These are phyloP conservation scores for Neostapfia colusana DNA, from an alignment of 176 grass and related monocot species.

Conservation along the genomic window DNA sequence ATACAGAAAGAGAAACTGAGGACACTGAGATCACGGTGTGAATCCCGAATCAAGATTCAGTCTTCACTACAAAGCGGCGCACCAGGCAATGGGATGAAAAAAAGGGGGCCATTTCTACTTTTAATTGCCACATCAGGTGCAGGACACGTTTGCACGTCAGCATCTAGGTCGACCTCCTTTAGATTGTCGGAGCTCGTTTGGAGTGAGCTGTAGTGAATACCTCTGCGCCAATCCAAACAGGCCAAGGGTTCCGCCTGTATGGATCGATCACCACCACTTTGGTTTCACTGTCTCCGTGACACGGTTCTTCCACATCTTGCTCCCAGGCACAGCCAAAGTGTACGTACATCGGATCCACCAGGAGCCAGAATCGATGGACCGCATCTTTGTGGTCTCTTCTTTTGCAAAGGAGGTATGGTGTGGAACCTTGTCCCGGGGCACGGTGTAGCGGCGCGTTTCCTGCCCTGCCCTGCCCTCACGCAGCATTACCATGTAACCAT, in stretches of 20 bases:
- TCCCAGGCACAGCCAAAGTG: slow-evolving; percentile 90
- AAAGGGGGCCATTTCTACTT: background rate
- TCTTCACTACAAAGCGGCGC: background rate
- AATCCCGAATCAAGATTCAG: background rate
- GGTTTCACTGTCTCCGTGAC: slow-evolving; percentile 27
- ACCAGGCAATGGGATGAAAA: background rate
- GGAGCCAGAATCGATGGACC: no score
- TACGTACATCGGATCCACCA: slow-evolving; percentile 86
- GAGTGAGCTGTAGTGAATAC: slow-evolving; percentile 46
- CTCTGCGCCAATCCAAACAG: slow-evolving; percentile 86
- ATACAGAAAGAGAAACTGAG: no score
- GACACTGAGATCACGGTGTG: background rate
- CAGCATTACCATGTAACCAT: no score
- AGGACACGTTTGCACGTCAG: background rate
- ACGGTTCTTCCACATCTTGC: slow-evolving; percentile 52
- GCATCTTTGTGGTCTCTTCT: no score
- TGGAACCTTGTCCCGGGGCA: no score
- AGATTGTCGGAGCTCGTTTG: slow-evolving; percentile 1
- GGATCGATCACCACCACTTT: slow-evolving; percentile 84
- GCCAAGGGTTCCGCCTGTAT: slow-evolving; percentile 85
- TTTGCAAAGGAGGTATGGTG: no score
- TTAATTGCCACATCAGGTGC: no score
- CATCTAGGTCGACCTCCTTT: background rate
- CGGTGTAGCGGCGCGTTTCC: no score
- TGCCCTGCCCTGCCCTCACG: no score